phyloP scores from a whole-genome alignment of 345 rosid species.

The Linum lewisii region DNA sequence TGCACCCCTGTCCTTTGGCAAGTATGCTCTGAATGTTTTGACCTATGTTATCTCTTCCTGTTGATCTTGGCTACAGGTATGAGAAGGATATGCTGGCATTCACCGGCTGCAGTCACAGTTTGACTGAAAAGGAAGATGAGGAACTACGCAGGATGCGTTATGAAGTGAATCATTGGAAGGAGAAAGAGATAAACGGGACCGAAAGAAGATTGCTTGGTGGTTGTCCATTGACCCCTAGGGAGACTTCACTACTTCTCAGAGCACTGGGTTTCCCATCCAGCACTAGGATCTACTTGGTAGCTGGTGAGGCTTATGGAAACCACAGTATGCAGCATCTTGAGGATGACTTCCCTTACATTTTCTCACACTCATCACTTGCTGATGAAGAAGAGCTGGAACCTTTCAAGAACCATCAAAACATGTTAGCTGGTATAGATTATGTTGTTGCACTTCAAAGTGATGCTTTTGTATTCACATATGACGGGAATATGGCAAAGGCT shows the following conservation, averaged over 20 bases:
- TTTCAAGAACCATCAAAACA: slow-evolving; percentile 74
- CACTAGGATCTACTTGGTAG: slow-evolving; percentile 85
- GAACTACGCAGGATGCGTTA: slow-evolving; percentile 70
- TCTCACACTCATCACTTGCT: slow-evolving; percentile 78
- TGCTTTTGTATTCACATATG: slow-evolving; percentile 76
- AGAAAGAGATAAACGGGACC: slow-evolving; percentile 84
- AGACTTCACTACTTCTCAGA: slow-evolving; percentile 81
- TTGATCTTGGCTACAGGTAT: slow-evolving; percentile 45
- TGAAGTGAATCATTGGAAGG: slow-evolving; percentile 87
- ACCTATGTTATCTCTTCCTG: neutral
- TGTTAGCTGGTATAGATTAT: slow-evolving; percentile 91
- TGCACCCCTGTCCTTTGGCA: neutral
- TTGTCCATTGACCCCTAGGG: slow-evolving; percentile 90
- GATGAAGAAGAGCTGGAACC: slow-evolving; percentile 63
- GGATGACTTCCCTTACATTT: slow-evolving; percentile 61
- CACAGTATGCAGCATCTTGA: slow-evolving; percentile 70
- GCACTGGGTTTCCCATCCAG: slow-evolving; percentile 64
- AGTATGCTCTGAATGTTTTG: neutral
- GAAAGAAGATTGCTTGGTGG: slow-evolving; percentile 85
- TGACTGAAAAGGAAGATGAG: slow-evolving; percentile 73
- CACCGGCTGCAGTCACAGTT: slow-evolving; percentile 88
- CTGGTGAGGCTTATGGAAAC: slow-evolving; percentile 88
- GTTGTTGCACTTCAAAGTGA: slow-evolving; percentile 83
- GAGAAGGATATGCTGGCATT: slow-evolving; percentile 99
- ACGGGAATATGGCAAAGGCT: slow-evolving; percentile 98